Conservation (phyloP, 768 basidiomycete genomes). For the Agaricus sinodeliciosus region DNA sequence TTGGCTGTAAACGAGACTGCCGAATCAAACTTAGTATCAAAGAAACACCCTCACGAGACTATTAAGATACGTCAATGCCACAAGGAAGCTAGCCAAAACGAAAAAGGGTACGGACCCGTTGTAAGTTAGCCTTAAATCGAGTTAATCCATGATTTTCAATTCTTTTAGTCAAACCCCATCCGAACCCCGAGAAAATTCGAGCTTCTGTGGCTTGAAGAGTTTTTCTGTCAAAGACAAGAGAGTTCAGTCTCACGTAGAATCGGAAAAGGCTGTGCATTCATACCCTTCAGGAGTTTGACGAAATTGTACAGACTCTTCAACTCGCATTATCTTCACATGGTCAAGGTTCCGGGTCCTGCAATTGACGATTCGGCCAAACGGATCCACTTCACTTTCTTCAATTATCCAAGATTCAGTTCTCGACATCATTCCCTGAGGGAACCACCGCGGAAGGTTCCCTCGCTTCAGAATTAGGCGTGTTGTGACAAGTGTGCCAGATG, state of each 20-base stretch:
- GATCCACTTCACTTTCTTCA: conserved; percentile 93
- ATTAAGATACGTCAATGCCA: conserved; percentile 8
- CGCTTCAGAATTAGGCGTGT: conserved; percentile 90
- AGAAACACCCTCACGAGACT: conserved; percentile 87
- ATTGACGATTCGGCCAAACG: conserved; percentile 65
- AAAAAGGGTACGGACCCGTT: conserved; percentile 49
- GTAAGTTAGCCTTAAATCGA: conserved; percentile 82
- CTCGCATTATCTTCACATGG: conserved; percentile 90
- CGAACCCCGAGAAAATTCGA: conserved; percentile 80
- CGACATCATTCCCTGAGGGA: conserved; percentile 72
- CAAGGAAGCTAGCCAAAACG: neutral
- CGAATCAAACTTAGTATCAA: conserved; percentile 74
- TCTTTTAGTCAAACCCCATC: conserved; percentile 82
- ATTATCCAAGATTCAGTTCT: conserved; percentile 92
- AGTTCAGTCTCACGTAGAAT: conserved; percentile 2
- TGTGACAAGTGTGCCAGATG: conserved; percentile 71
- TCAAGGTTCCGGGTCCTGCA: conserved; percentile 88
- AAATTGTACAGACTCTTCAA: conserved; percentile 77
- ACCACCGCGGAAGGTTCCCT: conserved; percentile 90
- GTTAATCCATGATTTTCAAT: conserved; percentile 84
- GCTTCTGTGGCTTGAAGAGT: conserved; percentile 85
- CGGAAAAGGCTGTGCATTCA: conserved; percentile 15
- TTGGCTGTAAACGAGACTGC: conserved; percentile 63
- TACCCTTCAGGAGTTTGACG: conserved; percentile 67
- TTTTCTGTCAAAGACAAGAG: conserved; percentile 37